Evolutionary conservation across 1,284 basidiomycete genomes (phyloP), one percentile per base, ranked within the genome.

Genomic region (Ustilago nuda): DNA sequence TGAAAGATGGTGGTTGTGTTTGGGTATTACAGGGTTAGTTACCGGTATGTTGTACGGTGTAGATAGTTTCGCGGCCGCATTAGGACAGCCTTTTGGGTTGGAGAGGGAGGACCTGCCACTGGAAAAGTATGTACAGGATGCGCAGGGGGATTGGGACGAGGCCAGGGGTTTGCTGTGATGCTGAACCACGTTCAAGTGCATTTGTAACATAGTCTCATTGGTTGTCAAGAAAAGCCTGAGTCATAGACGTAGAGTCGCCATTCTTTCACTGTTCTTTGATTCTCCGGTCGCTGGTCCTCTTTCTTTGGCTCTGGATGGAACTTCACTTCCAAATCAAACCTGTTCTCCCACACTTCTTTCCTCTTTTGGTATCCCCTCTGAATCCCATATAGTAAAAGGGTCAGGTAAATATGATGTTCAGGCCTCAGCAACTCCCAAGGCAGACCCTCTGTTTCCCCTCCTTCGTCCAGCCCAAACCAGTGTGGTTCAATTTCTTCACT

Each of bases 31-130:
- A 0, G 66, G 39, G 5, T 41, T 73, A 11, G 74, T 73, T 35
- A 72, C 74, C 6, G 57, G 59, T 19, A 77, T 77, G 74, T 33
- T 77, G n/a, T 77, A 77, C 33, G 74, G 70, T 7, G 70, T 77
- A 2, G 74, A 77, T 37, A 69, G 66, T 35, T 72, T 77, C 12
- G 70, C 74, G 19, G 70, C 74, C 3, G 69, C 36, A 27, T 30
- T 77, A 45, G 66, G 66, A 13, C 74, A 77, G 58, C 74, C 74
- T 23, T 66, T 77, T 41, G 74, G 74, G 32, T 27, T 65, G 45
- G 64, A 77, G 27, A 66, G 50, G 54, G 70, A 77, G 45, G 74
- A 77, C 56, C 51, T 77, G 35, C 74, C 74, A 37, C 43, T 77
- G 19, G 70, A 72, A 15, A 65, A 58, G 45, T 77, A 69, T 32